These are phyloP conservation scores for Cercospora sesami DNA, from an alignment of 2,329 filamentous ascomycete genomes.

Conservation along the genomic window DNA sequence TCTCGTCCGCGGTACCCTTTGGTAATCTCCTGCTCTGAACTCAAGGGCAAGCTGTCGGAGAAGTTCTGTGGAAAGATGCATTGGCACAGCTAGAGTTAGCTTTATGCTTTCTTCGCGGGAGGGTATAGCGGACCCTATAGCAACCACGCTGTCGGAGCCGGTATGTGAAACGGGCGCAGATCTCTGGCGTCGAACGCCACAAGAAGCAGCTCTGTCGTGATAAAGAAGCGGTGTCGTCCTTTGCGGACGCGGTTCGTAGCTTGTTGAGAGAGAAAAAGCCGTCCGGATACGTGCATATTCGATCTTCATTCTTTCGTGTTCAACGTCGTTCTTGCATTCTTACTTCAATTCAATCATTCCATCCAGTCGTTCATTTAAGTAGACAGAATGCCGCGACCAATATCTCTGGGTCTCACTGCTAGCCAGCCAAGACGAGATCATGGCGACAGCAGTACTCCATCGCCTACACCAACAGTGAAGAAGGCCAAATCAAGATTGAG, in stretches of 20 bases:
- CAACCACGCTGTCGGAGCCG: slow-evolving; percentile 4
- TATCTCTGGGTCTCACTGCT: neutral
- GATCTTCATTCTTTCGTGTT: neutral
- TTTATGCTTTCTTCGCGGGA: neutral
- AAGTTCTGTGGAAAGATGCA: neutral
- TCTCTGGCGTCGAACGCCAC: slow-evolving; percentile 1
- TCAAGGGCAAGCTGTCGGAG: neutral
- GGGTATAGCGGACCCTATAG: slow-evolving; percentile 12
- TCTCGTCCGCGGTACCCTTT: neutral
- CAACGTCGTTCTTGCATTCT: neutral
- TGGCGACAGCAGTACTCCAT: neutral
- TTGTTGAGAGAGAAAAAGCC: neutral
- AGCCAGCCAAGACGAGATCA: neutral
- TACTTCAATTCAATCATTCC: neutral
- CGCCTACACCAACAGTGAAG: slow-evolving; percentile 4
- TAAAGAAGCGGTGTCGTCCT: slow-evolving; percentile 12
- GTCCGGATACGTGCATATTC: slow-evolving; percentile 1
- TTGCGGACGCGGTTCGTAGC: neutral
- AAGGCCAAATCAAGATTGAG: slow-evolving; percentile 9
- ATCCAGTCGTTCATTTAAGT: neutral
- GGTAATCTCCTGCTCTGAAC: neutral
- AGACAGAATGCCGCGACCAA: slow-evolving; percentile 8
- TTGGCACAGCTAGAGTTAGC: neutral
- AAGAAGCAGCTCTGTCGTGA: neutral
- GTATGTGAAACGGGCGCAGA: slow-evolving; percentile 8